A percentile compares a stretch with the other conserved stretches of the same genome.
phyloP scores from a whole-genome alignment of 2,329 filamentous ascomycete species.

The Ophiostoma australiae region DNA sequence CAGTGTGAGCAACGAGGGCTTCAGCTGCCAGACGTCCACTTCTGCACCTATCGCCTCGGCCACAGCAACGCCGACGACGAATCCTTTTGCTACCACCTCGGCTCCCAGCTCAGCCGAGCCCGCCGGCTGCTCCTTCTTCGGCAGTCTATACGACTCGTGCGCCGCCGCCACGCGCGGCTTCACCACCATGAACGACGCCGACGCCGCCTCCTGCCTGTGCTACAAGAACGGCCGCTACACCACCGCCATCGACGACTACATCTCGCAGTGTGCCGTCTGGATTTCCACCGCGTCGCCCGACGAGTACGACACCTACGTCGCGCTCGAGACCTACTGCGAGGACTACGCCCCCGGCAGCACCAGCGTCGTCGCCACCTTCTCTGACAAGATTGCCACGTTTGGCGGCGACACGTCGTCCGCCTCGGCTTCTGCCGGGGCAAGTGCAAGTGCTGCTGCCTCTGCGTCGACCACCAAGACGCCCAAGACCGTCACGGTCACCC shows the following conservation, averaged over 20 bases:
- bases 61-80: neutral
- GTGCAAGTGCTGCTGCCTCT: constrained; percentile 1
- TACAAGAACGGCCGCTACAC: constrained; percentile 26
- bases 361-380: constrained; percentile 5
- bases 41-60: neutral
- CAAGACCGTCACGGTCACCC: constrained; percentile 20
- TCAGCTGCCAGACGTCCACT: constrained; percentile 18
- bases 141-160: constrained; percentile 29
- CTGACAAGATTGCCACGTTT: constrained; percentile 15
- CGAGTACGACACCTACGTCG: constrained; percentile 26
- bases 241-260: constrained; percentile 30
- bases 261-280: constrained; percentile 28
- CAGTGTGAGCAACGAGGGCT: constrained; percentile 18
- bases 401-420: constrained; percentile 17
- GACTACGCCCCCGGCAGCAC: constrained; percentile 12
- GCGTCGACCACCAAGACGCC: constrained; percentile 4
- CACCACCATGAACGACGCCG: constrained; percentile 18
- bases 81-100: neutral
- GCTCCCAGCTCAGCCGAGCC: constrained; percentile 20
- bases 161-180: constrained; percentile 21
- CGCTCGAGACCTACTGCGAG: constrained; percentile 27
- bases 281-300: constrained; percentile 26
- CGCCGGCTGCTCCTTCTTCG: constrained; percentile 30
- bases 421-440: neutral
- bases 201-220: constrained; percentile 31